Base-by-base conservation (phyloP, 345 rosid genomes). In the Carallia pectinifolia region DNA sequence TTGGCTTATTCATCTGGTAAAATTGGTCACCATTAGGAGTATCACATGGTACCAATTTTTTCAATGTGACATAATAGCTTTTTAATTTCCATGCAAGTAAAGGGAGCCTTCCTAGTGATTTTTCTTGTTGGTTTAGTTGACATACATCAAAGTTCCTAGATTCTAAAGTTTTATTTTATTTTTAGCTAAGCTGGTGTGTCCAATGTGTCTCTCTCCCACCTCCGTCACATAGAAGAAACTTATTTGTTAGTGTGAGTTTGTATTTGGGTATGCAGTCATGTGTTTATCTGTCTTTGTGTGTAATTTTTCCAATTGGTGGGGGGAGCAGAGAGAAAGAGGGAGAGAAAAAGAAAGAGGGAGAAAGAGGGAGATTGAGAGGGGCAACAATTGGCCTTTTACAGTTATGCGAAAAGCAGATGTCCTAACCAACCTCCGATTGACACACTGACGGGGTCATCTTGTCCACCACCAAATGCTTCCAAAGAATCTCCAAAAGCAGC, bases 381-480 rank as follows among this genome's bases (percentile, higher is more conserved):
- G 19, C 55, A 55, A 56, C 62, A 29, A 18, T 16, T 17, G 27
- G 37, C 13, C 16, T 55, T 2, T 29, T 12, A 6, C 29, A 23
- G 27, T 33, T 10, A 54, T 33, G 9, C 37, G 58, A 48, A 33
- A 47, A 53, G 12, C 71, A 70, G 31, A 62, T 39, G 36, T 71
- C 54, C 66, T 63, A 71, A 3, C 77, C 80, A 76, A 90, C 97
- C 96, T 92, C 98, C 98, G 27, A 88, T 86, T 6, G 94, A 88
- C 48, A 87, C 84, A 79, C 96, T 87, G 66, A 88, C 78, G 37
- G 92, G 92, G 79, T 92, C 96, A 81, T 92, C 98, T 61, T 81
- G 89, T 71, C 92, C 96, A 69, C 90, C 96, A 55, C 94, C 96
- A 85, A 90, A 90, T 79, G 80, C 89, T 85, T 92, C 92, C 63